Evolutionary conservation across 176 grass and related monocot species (phyloP).

Genomic region (Thinopyrum elongatum): DNA sequence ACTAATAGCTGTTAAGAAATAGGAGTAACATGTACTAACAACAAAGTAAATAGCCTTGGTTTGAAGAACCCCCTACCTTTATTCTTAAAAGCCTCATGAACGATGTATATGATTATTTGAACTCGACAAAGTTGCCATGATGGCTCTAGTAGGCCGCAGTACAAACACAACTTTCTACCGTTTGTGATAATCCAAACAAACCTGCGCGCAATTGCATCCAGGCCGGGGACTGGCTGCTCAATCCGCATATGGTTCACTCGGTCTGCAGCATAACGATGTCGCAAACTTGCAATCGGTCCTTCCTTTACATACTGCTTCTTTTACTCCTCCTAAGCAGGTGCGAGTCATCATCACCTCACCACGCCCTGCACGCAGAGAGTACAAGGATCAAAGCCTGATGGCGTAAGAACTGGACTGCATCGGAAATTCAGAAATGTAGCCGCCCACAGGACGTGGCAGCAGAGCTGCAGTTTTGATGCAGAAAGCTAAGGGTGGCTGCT

Average conservation of each 20-base stretch:
- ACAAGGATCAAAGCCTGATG: conserved; percentile 1
- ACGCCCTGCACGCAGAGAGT: conserved; percentile 6
- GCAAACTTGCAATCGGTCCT: background rate
- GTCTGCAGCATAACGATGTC: background rate
- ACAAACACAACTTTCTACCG: background rate
- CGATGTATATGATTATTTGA: background rate
- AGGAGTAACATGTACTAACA: background rate
- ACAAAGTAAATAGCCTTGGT: background rate
- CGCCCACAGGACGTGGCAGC: background rate
- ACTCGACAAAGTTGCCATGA: background rate
- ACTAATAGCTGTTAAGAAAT: background rate
- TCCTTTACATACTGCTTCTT: background rate
- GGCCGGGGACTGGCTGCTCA: background rate
- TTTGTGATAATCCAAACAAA: background rate
- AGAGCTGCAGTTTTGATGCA: background rate
- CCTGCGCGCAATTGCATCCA: background rate
- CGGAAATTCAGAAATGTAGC: background rate
- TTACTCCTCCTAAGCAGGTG: background rate
- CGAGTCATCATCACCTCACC: background rate
- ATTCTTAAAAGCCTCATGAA: background rate
- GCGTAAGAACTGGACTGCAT: background rate
- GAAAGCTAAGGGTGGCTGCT: background rate
- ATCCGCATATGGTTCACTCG: background rate
- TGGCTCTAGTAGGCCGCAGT: background rate
- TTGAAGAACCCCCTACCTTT: background rate